Base-by-base conservation (phyloP, 2,329 filamentous ascomycete genomes). In the Fusarium begoniae region DNA sequence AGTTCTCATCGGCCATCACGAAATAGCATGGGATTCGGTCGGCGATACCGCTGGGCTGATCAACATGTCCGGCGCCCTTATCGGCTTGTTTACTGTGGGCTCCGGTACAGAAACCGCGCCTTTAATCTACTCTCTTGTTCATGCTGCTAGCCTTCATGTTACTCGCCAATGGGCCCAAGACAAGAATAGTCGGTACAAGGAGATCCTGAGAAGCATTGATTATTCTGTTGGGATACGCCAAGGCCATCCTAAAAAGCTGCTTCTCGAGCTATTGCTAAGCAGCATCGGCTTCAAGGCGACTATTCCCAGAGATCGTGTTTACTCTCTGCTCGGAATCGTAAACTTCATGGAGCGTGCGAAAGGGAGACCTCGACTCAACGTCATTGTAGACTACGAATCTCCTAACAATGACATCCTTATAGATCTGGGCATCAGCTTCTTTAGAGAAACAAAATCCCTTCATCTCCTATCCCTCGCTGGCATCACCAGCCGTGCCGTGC, bases 301-400 rank as follows among this genome's bases (percentile, higher is more conserved):
- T 1, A 56, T 70, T 4, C 60, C 62, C 6, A 63, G 73, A 24
- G 77, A 79, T 41, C 68, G 78, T 20, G 69, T 79, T 13, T 79
- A 78, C 47, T 72, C 72, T 11, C 65, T 79, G 28, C 68, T 79
- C 2, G 77, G 76, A 28, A 58, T 80, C n/a, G 67, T 70, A 8
- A 76, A 77, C 60, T 69, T 75, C 32, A 62, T 77, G 37, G 66
- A 62, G 20, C 61, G 65, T 28, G 37, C 48, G 10, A 63, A 75
- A 47, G 66, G 63, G 11, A 58, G 47, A 5, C 63, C 72, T 12
- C 63, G 70, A 11, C 40, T 75, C 2, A 55, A 54, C 32, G 37
- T 77, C 14, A 45, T 51, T 7, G 50, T 77, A 38, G 75, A 77
- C 68, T 77, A 77, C 32, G 30, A 57, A 28, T 73, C 72, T 15